Evolutionary conservation across 2,329 filamentous ascomycete genomes (phyloP).

Genomic region (Tolypocladium sp.): DNA sequence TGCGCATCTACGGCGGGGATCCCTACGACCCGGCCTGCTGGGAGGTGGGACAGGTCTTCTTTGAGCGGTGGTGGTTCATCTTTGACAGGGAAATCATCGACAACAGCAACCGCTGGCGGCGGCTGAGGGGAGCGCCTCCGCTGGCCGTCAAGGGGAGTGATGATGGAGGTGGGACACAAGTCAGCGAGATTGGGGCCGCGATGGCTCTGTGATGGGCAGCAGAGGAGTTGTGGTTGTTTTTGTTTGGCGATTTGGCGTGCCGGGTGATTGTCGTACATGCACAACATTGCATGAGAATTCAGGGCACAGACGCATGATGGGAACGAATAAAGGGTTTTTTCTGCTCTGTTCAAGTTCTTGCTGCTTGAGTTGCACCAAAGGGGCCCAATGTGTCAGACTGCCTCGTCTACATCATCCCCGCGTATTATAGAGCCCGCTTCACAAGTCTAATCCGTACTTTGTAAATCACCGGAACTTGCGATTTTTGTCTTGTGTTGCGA

Average conservation of each 20-base stretch:
- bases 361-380: too few relatives aligned
- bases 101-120: constrained; percentile 42
- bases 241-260: neutral
- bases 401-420: too few relatives aligned
- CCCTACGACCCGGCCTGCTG: constrained; percentile 39
- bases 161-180: too few relatives aligned
- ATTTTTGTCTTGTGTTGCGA: too few relatives aligned
- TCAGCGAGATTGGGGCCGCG: neutral
- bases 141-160: constrained; percentile 8
- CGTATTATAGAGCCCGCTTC: too few relatives aligned
- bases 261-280: neutral
- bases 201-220: neutral
- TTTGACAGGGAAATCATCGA: constrained; percentile 45
- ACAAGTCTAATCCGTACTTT: too few relatives aligned
- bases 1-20: constrained; percentile 39
- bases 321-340: too few relatives aligned
- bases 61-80: constrained; percentile 52
- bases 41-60: constrained; percentile 50
- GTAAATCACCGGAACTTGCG: too few relatives aligned
- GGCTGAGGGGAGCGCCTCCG: constrained; percentile 31
- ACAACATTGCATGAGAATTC: too few relatives aligned
- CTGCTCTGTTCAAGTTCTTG: too few relatives aligned
- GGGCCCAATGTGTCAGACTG: too few relatives aligned
- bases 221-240: neutral
- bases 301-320: too few relatives aligned